Percentiles rank a stretch among this genome's conserved stretches.
phyloP scores from a whole-genome alignment of 306 rosid genomes.

The Rosa chinensis region DNA sequence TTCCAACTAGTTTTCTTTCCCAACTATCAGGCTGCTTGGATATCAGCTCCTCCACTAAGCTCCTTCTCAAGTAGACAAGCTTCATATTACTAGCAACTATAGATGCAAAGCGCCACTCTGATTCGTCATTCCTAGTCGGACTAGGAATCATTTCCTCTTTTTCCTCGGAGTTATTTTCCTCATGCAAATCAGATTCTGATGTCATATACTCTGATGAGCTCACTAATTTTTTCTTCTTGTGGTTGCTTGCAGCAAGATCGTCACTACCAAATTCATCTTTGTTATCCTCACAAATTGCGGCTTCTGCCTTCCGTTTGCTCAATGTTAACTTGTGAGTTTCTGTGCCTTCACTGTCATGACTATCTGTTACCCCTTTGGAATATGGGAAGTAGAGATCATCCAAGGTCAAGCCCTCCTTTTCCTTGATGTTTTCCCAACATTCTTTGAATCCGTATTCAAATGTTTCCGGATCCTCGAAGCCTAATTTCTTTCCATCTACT shows the following conservation, averaged over 20 bases:
- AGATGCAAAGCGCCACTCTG: conserved; percentile 1
- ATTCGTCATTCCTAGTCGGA: not conserved
- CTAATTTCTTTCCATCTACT: conserved; percentile 44
- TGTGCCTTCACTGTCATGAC: not conserved
- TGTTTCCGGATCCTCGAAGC: conserved; percentile 48
- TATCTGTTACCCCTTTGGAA: not conserved
- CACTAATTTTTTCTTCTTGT: not conserved
- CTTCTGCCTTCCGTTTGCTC: not conserved
- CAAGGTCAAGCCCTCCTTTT: not conserved
- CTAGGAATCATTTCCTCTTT: not conserved
- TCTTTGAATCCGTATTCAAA: conserved; percentile 33
- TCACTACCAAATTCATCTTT: not conserved
- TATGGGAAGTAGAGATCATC: conserved; percentile 27
- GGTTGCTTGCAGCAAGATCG: not conserved
- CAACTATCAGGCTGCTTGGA: not conserved
- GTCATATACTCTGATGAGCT: not conserved
- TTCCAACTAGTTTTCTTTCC: conserved; percentile 4
- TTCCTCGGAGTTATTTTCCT: not conserved
- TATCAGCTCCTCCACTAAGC: not conserved
- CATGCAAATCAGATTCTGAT: not conserved
- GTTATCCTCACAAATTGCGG: conserved; percentile 25
- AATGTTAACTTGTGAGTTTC: not conserved
- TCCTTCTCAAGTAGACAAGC: conserved; percentile 7
- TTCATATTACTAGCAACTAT: not conserved
- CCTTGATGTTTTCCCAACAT: not conserved